Base-by-base conservation (phyloP, 139 green algal genomes). In the Chlorella sp. region DNA sequence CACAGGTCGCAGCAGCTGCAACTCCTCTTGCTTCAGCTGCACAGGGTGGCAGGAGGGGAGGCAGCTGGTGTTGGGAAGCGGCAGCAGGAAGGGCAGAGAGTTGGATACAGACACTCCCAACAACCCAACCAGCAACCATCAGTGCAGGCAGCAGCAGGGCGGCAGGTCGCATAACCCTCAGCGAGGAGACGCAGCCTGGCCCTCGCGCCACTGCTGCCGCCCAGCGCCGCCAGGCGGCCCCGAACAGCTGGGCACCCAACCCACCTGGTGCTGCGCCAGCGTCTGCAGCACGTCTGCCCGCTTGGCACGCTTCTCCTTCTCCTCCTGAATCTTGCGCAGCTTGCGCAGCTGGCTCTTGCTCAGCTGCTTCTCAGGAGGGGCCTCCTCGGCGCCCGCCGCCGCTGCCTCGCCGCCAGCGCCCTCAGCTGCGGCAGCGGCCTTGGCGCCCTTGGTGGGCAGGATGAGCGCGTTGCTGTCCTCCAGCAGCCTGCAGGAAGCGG, bases 341-440 rank as follows among this genome's bases (percentile, higher is more conserved):
- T 97, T 97, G 39, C 93, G 89, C 36, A 91, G 90, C 90, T 96
- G 87, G 0, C 92, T 90, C 78, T 96, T 97, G 85, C 69, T 90
- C n/a, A 93, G 82, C 57, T 74, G 63, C 71, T 57, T 82, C 38
- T 62, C 69, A 0, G 62, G 51, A 34, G 44, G 38, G 12, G 72
- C 18, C 20, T 69, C 56, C 28, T 30, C 38, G 3, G 38, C 69
- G 30, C 23, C 51, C 9, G 47, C 41, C 36, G 72, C 47, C 11
- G 79, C n/a, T 11, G 32, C 47, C 9, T 28, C 57, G 30, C 12
- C 44, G 30, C 47, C 60, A 21, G 41, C 39, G n/a, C 17, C 64
- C 1, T 36, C 62, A 16, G 60, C 74, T 21, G 25, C 55, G 4
- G n/a, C 64, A 15, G 65, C 65, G 20, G 68, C 7, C 13, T 30